Conservation (phyloP, 2,329 filamentous ascomycete species). For the Aspergillus unguis region DNA sequence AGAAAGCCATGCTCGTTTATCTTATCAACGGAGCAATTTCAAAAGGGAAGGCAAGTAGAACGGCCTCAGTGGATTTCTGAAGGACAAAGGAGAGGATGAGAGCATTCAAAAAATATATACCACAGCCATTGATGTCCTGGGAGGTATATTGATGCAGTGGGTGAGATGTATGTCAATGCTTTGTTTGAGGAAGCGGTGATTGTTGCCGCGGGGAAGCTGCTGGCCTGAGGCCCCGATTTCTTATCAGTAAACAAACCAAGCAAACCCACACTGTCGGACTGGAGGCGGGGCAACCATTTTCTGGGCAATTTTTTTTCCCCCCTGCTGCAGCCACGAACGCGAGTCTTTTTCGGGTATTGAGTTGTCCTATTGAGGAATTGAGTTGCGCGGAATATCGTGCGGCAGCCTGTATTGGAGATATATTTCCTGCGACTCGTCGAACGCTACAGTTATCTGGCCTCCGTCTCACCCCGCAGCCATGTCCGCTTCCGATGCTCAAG, state of each 20-base stretch:
- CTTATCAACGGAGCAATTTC: slow-evolving; percentile 11
- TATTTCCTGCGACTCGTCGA: background rate
- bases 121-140: slow-evolving; percentile 3
- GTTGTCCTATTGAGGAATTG: too few species aligned
- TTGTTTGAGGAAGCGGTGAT: slow-evolving; percentile 17
- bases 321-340: background rate
- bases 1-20: slow-evolving; percentile 60
- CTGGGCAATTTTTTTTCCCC: slow-evolving; percentile 9
- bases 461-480: slow-evolving; percentile 17
- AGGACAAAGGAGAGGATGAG: background rate
- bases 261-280: slow-evolving; percentile 9
- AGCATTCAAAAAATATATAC: background rate
- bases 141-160: background rate
- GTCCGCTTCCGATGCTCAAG: slow-evolving; percentile 28
- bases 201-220: slow-evolving; percentile 21
- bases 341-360: too few species aligned
- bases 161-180: slow-evolving; percentile 6
- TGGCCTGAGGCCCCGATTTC: slow-evolving; percentile 15
- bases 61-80: background rate
- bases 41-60: slow-evolving; percentile 10
- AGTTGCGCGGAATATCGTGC: too few species aligned
- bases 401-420: too few species aligned
- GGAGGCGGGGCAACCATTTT: slow-evolving; percentile 21
- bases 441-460: background rate
- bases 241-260: slow-evolving; percentile 20